Percentiles rank a stretch among this genome's conserved stretches.
phyloP scores from a whole-genome alignment of 2,329 filamentous ascomycete genomes.

The Piedraia hortae region DNA sequence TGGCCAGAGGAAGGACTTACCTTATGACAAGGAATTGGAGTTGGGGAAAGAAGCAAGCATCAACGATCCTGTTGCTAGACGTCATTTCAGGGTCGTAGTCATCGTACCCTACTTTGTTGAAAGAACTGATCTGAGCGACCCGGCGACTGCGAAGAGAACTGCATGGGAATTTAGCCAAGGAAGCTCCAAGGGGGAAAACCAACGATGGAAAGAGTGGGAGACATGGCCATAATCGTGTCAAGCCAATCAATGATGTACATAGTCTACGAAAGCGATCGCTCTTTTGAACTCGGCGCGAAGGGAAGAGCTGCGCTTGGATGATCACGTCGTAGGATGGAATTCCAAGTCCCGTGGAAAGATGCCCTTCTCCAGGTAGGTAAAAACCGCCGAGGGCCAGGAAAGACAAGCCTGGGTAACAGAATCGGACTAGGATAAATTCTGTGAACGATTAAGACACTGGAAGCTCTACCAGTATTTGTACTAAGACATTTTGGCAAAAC shows the following conservation, averaged over 20 bases:
- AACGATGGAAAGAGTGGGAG: conserved; percentile 39
- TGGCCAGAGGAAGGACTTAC: conserved; percentile 18
- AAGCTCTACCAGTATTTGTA: too few species aligned
- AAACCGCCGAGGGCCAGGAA: too few species aligned
- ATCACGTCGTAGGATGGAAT: neutral
- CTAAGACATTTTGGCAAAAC: too few species aligned
- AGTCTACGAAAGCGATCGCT: neutral
- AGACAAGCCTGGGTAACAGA: too few species aligned
- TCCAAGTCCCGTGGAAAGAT: too few species aligned
- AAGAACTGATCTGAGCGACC: conserved; percentile 40
- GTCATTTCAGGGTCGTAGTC: conserved; percentile 63
- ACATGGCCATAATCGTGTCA: conserved; percentile 27
- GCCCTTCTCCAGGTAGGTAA: too few species aligned
- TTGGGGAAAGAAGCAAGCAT: conserved; percentile 39
- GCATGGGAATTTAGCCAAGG: too few species aligned
- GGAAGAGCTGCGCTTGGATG: neutral
- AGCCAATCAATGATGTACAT: too few species aligned
- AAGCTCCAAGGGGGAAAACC: conserved; percentile 24
- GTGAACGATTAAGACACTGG: too few species aligned
- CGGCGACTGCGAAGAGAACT: conserved; percentile 35
- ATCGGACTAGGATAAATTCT: too few species aligned
- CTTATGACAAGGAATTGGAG: conserved; percentile 18
- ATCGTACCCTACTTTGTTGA: conserved; percentile 63
- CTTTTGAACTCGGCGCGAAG: neutral
- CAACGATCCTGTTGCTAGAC: conserved; percentile 39